These are phyloP conservation scores for Schizothecium vesticola DNA, from an alignment of 495 filamentous ascomycete species.

Conservation along the genomic window DNA sequence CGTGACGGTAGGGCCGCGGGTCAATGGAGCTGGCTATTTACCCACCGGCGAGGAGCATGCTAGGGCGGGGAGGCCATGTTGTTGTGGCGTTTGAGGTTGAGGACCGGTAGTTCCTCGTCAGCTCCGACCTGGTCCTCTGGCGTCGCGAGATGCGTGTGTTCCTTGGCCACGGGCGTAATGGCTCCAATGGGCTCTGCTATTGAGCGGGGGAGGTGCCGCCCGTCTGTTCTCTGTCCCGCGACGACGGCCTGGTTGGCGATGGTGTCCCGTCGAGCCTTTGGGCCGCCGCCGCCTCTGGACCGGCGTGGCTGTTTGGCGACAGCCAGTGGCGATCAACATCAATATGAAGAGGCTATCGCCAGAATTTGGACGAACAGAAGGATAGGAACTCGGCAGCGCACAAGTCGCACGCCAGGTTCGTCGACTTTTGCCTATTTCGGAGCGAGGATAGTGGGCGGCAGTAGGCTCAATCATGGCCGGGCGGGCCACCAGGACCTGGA, in stretches of 20 bases:
- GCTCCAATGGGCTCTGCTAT: neutral
- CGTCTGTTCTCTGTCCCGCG: neutral
- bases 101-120: constrained; percentile 15
- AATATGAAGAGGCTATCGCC: constrained; percentile 10
- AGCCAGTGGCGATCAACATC: constrained; percentile 8
- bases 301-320: neutral
- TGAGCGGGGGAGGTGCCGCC: neutral
- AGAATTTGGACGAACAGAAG: constrained; percentile 2
- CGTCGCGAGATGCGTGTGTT: neutral
- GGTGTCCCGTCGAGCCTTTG: neutral
- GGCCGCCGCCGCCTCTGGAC: neutral
- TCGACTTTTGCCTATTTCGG: constrained; percentile 26
- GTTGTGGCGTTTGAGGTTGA: constrained; percentile 11
- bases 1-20: constrained; percentile 8
- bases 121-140: neutral
- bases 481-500: neutral
- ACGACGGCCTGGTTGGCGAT: neutral
- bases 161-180: neutral
- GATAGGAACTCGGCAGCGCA: constrained; percentile 11
- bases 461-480: constrained; percentile 22
- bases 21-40: constrained; percentile 13
- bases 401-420: constrained; percentile 10
- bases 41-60: constrained; percentile 2
- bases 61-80: neutral
- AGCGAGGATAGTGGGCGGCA: constrained; percentile 21